Conservation (phyloP, 495 filamentous ascomycete genomes). For the Penicillium chermesinum region DNA sequence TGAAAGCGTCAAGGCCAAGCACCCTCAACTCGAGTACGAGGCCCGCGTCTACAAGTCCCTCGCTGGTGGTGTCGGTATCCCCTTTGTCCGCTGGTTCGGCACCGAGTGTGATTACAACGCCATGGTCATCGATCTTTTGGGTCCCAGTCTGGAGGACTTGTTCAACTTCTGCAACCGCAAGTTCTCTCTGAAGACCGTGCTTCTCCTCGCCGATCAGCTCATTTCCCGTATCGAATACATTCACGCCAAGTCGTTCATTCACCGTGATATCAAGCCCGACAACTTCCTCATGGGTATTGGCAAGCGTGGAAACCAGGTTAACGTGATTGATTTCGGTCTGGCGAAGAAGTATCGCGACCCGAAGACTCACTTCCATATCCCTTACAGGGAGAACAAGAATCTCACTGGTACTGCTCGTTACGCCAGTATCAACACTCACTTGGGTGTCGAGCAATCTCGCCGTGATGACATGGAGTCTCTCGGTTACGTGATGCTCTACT, state of each 20-base stretch:
- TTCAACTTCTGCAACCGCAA: constrained; percentile 99
- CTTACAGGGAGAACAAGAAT: constrained; percentile 99
- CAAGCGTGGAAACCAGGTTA: constrained; percentile 99
- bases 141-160: constrained; percentile 96
- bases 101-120: constrained; percentile 99
- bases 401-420: constrained; percentile 98
- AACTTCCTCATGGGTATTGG: constrained; percentile 99
- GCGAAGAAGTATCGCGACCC: constrained; percentile 99
- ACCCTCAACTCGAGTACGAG: constrained; percentile 99
- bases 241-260: constrained; percentile 99
- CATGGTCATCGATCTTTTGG: constrained; percentile 98
- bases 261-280: constrained; percentile 99
- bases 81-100: constrained; percentile 99
- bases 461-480: constrained; percentile 99
- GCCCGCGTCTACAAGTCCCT: constrained; percentile 99
- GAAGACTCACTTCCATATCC: constrained; percentile 99
- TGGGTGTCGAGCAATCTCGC: constrained; percentile 98
- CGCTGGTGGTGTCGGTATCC: constrained; percentile 96
- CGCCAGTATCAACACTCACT: constrained; percentile 97
- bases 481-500: constrained; percentile 99
- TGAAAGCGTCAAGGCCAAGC: constrained; percentile 99
- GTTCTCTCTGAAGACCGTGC: constrained; percentile 98
- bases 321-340: constrained; percentile 98
- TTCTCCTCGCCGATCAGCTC: constrained; percentile 95
- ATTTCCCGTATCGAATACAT: constrained; percentile 99